Conservation (phyloP, 148 eudicot species). For the Fagopyrum esculentum region DNA sequence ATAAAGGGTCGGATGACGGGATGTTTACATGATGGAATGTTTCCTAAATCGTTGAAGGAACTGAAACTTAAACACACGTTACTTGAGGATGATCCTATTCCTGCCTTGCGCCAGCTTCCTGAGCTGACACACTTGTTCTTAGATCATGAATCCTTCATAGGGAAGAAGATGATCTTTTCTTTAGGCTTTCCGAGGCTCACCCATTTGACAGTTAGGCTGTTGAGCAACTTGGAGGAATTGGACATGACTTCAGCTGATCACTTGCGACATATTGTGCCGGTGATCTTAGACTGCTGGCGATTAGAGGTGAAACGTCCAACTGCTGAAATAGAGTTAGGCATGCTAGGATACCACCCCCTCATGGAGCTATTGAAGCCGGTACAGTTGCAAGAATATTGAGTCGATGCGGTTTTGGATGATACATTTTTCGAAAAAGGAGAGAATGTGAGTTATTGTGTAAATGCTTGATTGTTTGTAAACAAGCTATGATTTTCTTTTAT, state of each 20-base stretch:
- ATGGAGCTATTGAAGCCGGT: neutral
- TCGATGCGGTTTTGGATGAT: too few species aligned
- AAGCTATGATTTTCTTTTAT: too few species aligned
- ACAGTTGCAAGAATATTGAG: too few species aligned
- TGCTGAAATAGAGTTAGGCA: neutral
- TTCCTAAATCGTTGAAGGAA: neutral
- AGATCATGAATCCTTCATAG: neutral
- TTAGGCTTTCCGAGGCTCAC: neutral
- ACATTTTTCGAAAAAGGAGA: too few species aligned
- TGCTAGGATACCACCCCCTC: neutral
- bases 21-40: neutral
- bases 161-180: slow-evolving; percentile 2
- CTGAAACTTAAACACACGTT: neutral
- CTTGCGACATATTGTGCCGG: neutral
- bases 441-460: too few species aligned
- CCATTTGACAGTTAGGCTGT: neutral
- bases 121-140: neutral
- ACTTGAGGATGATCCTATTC: neutral
- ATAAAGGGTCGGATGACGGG: neutral
- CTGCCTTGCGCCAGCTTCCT: neutral
- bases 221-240: neutral
- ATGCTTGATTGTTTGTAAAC: too few species aligned
- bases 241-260: slow-evolving; percentile 8
- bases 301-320: neutral
- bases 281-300: neutral